A percentile compares a stretch with the other conserved stretches of the same genome.
Conservation (phyloP, 1,139 yeast species). For the Hyphopichia khmerensis region DNA sequence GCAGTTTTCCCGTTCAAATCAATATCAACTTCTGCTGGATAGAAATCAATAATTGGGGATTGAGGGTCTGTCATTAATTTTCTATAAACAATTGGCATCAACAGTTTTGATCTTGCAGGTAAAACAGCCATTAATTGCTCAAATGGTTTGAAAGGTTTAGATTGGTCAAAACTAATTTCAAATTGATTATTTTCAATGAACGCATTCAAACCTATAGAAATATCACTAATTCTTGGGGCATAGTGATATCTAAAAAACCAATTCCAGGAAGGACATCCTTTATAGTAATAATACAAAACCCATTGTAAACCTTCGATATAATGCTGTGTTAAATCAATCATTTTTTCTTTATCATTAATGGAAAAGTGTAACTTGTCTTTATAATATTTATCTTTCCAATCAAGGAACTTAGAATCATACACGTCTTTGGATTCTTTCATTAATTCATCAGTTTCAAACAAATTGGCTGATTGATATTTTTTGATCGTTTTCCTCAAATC, state of each 20-base stretch:
- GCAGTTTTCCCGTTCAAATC: slow-evolving; percentile 96
- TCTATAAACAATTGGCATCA: slow-evolving; percentile 79
- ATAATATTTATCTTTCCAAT: slow-evolving; percentile 85
- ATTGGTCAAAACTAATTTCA: slow-evolving; percentile 63
- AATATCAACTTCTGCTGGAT: slow-evolving; percentile 84
- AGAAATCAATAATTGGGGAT: slow-evolving; percentile 88
- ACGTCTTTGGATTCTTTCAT: slow-evolving; percentile 60
- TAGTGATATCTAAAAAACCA: slow-evolving; percentile 91
- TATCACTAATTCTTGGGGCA: slow-evolving; percentile 90
- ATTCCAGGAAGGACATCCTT: slow-evolving; percentile 91
- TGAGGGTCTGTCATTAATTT: slow-evolving; percentile 83
- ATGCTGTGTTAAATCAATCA: slow-evolving; percentile 68
- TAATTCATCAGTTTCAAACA: slow-evolving; percentile 62
- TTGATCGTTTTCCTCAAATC: slow-evolving; percentile 50
- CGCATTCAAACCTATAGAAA: slow-evolving; percentile 64
- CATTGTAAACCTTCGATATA: slow-evolving; percentile 94
- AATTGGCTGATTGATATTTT: slow-evolving; percentile 69
- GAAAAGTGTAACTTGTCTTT: slow-evolving; percentile 72
- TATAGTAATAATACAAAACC: slow-evolving; percentile 88
- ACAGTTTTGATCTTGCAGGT: slow-evolving; percentile 83
- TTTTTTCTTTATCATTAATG: slow-evolving; percentile 52
- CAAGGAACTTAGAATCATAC: slow-evolving; percentile 69
- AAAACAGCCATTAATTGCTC: slow-evolving; percentile 98
- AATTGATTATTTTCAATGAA: slow-evolving; percentile 30
- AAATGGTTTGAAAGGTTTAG: slow-evolving; percentile 85